Evolutionary conservation across 1,139 yeast species (phyloP).

Genomic region (Hyphopichia fennica): DNA sequence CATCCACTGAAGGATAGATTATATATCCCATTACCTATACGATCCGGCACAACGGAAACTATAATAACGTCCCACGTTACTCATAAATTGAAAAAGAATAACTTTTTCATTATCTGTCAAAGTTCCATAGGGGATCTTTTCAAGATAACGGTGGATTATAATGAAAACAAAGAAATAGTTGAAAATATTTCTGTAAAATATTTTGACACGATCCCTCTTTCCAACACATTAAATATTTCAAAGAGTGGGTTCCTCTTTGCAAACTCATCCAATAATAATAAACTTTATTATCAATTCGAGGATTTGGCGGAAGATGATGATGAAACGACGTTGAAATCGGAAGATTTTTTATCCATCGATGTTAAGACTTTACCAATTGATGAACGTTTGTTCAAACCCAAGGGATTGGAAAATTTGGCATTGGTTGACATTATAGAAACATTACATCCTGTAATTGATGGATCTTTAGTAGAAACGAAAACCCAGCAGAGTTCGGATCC

Average conservation of each 20-base stretch:
- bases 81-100: conserved; percentile 59
- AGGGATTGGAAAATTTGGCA: conserved; percentile 55
- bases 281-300: conserved; percentile 72
- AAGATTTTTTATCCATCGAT: conserved; percentile 12
- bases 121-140: conserved; percentile 74
- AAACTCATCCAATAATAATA: conserved; percentile 62
- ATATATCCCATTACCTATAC: conserved; percentile 43
- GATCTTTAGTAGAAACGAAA: conserved; percentile 37
- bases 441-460: conserved; percentile 58
- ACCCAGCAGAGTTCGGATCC: conserved; percentile 35
- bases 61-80: conserved; percentile 57
- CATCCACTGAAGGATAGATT: conserved; percentile 11
- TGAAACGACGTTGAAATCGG: conserved; percentile 13
- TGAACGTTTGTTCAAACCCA: conserved; percentile 17
- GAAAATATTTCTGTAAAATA: conserved; percentile 39
- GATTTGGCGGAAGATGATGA: conserved; percentile 61
- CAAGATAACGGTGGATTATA: conserved; percentile 54
- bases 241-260: conserved; percentile 77
- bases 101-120: conserved; percentile 74
- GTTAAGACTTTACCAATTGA: neutral
- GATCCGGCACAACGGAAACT: conserved; percentile 29
- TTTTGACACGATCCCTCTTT: conserved; percentile 73
- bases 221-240: conserved; percentile 57
- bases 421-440: conserved; percentile 54
- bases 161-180: conserved; percentile 42